These are phyloP conservation scores for Emiliania huxleyi DNA, from an alignment of 78 protist genomes.

Conservation along the genomic window DNA sequence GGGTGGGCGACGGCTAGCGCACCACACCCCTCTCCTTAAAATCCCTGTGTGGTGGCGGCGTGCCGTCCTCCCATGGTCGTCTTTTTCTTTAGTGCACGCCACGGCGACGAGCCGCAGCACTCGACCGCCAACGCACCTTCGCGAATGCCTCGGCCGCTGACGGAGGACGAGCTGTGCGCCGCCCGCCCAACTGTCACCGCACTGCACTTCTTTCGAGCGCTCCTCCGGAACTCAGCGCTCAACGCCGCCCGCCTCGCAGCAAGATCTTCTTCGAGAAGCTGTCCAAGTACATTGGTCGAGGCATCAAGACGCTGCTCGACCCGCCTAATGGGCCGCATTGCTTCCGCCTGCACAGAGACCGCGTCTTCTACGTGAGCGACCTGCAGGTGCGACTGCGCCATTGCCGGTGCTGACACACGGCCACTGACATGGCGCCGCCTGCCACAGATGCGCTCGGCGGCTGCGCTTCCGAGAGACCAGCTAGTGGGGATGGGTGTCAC, in stretches of 20 bases:
- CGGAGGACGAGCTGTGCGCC: slow-evolving; percentile 93
- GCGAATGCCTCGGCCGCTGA: slow-evolving; percentile 91
- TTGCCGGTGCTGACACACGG: too few relatives aligned
- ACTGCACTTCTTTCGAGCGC: not conserved
- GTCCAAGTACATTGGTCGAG: slow-evolving; percentile 92
- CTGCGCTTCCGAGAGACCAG: slow-evolving; percentile 70
- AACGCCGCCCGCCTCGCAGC: not conserved
- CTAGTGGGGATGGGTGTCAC: slow-evolving; percentile 88
- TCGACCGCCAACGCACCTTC: too few relatives aligned
- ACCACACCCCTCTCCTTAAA: too few relatives aligned
- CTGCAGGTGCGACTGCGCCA: too few relatives aligned
- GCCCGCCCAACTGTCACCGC: not conserved
- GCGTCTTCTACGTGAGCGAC: slow-evolving; percentile 57
- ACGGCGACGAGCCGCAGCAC: too few relatives aligned
- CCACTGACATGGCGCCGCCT: not conserved
- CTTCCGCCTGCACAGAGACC: slow-evolving; percentile 93
- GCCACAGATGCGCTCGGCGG: slow-evolving; percentile 39
- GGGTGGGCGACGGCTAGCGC: too few relatives aligned
- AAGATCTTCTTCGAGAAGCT: slow-evolving; percentile 93
- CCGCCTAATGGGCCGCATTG: slow-evolving; percentile 89
- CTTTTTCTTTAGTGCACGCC: too few relatives aligned
- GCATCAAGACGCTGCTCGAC: slow-evolving; percentile 87
- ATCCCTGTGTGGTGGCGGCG: too few relatives aligned
- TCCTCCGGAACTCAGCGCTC: not conserved
- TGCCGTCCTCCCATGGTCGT: too few relatives aligned